Evolutionary conservation across 108 stramenopile species (phyloP).

Genomic region (Fistulifera pelliculosa): DNA sequence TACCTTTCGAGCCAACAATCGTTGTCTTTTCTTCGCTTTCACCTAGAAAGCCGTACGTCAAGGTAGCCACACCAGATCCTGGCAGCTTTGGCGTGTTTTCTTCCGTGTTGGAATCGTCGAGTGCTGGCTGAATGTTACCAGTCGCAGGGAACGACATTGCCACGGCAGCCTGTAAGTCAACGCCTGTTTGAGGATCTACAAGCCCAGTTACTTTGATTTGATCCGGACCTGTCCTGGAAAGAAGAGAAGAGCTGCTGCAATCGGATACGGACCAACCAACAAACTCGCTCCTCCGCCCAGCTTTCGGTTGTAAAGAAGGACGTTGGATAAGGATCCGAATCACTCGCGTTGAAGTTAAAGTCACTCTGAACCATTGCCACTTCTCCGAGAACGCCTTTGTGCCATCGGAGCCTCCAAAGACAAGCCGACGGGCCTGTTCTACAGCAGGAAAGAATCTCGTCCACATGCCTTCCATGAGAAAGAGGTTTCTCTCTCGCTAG

Average conservation of each 20-base stretch:
- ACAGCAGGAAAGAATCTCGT: slow-evolving; percentile 86
- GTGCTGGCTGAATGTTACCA: slow-evolving; percentile 15
- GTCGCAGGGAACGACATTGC: slow-evolving; percentile 42
- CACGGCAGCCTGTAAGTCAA: slow-evolving; percentile 48
- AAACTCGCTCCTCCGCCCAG: slow-evolving; percentile 56
- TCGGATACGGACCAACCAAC: slow-evolving; percentile 47
- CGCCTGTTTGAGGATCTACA: slow-evolving; percentile 43
- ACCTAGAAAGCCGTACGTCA: slow-evolving; percentile 50
- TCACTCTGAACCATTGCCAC: slow-evolving; percentile 46
- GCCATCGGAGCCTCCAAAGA: slow-evolving; percentile 16
- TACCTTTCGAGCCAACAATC: slow-evolving; percentile 61
- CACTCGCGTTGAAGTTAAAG: slow-evolving; percentile 61
- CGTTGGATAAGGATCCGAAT: slow-evolving; percentile 47
- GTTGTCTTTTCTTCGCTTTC: slow-evolving; percentile 68
- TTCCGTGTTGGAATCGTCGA: slow-evolving; percentile 7
- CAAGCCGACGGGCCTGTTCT: slow-evolving; percentile 50
- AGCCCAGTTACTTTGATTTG: slow-evolving; percentile 41
- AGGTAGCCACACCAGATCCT: slow-evolving; percentile 41
- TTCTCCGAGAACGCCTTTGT: slow-evolving; percentile 29
- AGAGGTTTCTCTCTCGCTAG: slow-evolving; percentile 59
- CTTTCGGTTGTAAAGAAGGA: slow-evolving; percentile 55
- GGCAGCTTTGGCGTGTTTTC: slow-evolving; percentile 39
- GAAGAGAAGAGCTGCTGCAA: slow-evolving; percentile 52
- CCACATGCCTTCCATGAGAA: slow-evolving; percentile 87
- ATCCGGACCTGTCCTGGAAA: slow-evolving; percentile 26